Percentiles rank a stretch among this genome's conserved stretches.
These are phyloP conservation scores for Angomonas deanei DNA, from an alignment of 208 protist species.

Conservation along the genomic window DNA sequence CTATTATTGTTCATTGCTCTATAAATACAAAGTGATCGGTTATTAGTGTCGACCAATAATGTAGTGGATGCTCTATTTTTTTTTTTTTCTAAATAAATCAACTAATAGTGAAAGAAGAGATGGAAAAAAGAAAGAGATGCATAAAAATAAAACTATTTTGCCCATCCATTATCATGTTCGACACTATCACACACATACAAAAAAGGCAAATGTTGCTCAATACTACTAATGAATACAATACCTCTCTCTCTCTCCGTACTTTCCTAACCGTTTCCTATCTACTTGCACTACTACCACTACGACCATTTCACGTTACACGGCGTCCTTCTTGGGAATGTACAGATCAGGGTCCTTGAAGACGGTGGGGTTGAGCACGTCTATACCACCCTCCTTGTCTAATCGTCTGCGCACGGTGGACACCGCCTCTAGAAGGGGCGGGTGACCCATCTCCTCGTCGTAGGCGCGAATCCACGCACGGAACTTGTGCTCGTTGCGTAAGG, in stretches of 20 bases:
- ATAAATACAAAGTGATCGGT: too few species aligned
- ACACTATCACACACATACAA: not conserved
- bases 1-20: too few species aligned
- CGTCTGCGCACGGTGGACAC: conserved; percentile 47
- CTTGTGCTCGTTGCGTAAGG: conserved; percentile 58
- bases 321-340: conserved; percentile 42
- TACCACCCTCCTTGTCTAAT: conserved; percentile 66
- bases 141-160: not conserved
- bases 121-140: not conserved
- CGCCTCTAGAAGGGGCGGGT: conserved; percentile 78
- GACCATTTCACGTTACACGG: not conserved
- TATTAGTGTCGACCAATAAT: too few species aligned
- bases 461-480: conserved; percentile 61
- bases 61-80: conserved; percentile 12
- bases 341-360: conserved; percentile 85
- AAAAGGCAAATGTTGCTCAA: too few species aligned
- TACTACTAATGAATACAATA: too few species aligned
- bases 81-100: not conserved
- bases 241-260: not conserved
- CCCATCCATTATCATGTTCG: not conserved
- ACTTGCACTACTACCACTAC: not conserved
- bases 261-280: not conserved
- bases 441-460: conserved; percentile 77
- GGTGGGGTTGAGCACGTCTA: conserved; percentile 69
- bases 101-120: not conserved